Percentiles rank a stretch among this genome's conserved stretches.
Evolutionary conservation across 495 filamentous ascomycete genomes (phyloP).

Genomic region (Hyaloscypha hepaticicola): DNA sequence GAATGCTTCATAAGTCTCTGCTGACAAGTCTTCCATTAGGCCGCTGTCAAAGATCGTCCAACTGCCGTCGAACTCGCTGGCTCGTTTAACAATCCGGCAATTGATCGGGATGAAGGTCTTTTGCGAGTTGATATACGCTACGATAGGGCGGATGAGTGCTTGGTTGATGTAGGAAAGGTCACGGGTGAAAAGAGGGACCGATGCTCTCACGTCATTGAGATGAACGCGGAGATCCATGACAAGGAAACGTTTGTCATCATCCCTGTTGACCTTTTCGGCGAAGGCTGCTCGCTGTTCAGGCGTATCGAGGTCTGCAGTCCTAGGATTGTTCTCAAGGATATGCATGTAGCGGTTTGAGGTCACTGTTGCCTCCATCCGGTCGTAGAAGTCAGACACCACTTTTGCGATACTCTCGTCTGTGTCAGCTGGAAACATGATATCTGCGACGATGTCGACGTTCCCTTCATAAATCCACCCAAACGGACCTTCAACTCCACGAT

Average conservation of each 20-base stretch:
- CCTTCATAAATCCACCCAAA: conserved; percentile 98
- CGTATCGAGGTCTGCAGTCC: conserved; percentile 25
- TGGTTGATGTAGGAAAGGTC: conserved; percentile 95
- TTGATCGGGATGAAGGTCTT: conserved; percentile 92
- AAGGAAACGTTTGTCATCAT: conserved; percentile 66
- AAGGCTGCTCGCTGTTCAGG: conserved; percentile 22
- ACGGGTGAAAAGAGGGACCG: conserved; percentile 83
- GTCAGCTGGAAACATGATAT: conserved; percentile 88
- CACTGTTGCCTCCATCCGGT: conserved; percentile 88
- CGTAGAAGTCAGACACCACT: conserved; percentile 91
- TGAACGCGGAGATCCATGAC: conserved; percentile 88
- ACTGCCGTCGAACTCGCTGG: conserved; percentile 86
- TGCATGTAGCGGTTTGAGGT: conserved; percentile 63
- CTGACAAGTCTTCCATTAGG: conserved; percentile 92
- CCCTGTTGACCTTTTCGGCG: conserved; percentile 26
- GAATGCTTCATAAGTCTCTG: conserved; percentile 92
- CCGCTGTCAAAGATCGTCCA: conserved; percentile 96
- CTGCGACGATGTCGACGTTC: conserved; percentile 93
- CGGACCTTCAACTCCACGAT: conserved; percentile 87
- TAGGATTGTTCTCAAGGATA: conserved; percentile 41
- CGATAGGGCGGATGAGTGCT: conserved; percentile 90
- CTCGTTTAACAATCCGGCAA: conserved; percentile 87
- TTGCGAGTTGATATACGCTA: conserved; percentile 97
- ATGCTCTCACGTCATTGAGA: conserved; percentile 87
- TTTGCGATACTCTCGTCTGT: conserved; percentile 84